Evolutionary conservation across 164 flowering plant genomes (phyloP).

Genomic region (Tinospora cordifolia): DNA sequence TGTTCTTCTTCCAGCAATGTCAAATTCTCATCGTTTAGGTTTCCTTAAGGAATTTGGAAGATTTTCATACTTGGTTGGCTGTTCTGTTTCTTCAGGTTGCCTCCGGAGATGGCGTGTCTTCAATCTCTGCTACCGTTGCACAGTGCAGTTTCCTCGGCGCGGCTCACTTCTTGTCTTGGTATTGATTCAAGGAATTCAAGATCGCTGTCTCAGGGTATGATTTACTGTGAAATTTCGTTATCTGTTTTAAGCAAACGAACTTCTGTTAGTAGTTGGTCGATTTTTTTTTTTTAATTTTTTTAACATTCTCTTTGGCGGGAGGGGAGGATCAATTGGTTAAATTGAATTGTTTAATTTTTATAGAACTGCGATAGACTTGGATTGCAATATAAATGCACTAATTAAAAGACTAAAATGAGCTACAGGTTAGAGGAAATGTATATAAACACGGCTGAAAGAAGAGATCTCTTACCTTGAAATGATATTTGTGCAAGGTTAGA

Average conservation of each 20-base stretch:
- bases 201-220: conserved; percentile 94
- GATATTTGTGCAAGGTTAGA: too few relatives aligned
- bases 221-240: conserved; percentile 65
- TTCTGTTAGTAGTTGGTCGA: too few relatives aligned
- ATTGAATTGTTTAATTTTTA: too few relatives aligned
- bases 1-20: not conserved
- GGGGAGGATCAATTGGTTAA: too few relatives aligned
- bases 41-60: not conserved
- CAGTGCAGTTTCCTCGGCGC: conserved; percentile 71
- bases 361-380: too few relatives aligned
- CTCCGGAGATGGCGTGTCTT: conserved; percentile 47
- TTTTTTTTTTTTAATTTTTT: too few relatives aligned
- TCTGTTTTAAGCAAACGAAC: not conserved
- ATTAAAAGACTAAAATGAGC: too few relatives aligned
- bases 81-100: conserved; percentile 43
- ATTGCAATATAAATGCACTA: too few relatives aligned
- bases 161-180: conserved; percentile 86
- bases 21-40: not conserved
- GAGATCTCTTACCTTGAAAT: too few relatives aligned
- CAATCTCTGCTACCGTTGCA: conserved; percentile 77
- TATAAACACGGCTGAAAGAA: too few relatives aligned
- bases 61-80: conserved; percentile 2
- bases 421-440: too few relatives aligned
- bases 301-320: too few relatives aligned
- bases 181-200: conserved; percentile 57